Percentiles rank a stretch among this genome's conserved stretches.
Conservation (phyloP, 805 yeast genomes). For the Yarrowia sp. region DNA sequence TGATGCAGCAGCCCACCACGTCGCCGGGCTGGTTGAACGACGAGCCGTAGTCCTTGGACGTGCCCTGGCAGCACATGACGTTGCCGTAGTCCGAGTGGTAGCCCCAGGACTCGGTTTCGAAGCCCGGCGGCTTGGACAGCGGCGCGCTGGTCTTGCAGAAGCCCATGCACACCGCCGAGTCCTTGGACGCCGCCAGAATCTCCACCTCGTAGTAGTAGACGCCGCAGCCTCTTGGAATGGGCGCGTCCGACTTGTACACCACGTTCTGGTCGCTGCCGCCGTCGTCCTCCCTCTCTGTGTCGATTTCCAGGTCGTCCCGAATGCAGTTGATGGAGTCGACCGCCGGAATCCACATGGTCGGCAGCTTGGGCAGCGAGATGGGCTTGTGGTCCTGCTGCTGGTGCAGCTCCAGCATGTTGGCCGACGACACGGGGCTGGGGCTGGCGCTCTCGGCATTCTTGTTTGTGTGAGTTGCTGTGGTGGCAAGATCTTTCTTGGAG, state of each 20-base stretch:
- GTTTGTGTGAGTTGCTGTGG: background rate
- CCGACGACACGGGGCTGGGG: background rate
- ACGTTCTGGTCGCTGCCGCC: slow-evolving; percentile 29
- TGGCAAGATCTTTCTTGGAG: background rate
- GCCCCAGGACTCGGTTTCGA: slow-evolving; percentile 50
- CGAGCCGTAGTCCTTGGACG: slow-evolving; percentile 45
- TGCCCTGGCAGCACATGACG: slow-evolving; percentile 42
- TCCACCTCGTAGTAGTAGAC: slow-evolving; percentile 54
- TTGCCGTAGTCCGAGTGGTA: slow-evolving; percentile 54
- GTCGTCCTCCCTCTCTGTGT: slow-evolving; percentile 21
- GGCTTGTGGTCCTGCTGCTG: slow-evolving; percentile 20
- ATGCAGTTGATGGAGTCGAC: slow-evolving; percentile 11
- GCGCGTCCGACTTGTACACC: slow-evolving; percentile 39
- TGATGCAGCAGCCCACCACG: slow-evolving; percentile 79
- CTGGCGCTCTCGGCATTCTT: background rate
- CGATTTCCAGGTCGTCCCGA: slow-evolving; percentile 13
- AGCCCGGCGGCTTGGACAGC: slow-evolving; percentile 47
- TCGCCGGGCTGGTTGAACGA: slow-evolving; percentile 54
- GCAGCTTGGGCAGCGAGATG: slow-evolving; percentile 30
- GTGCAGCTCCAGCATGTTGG: slow-evolving; percentile 24
- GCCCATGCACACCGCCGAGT: slow-evolving; percentile 49
- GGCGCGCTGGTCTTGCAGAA: slow-evolving; percentile 41
- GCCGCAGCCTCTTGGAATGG: slow-evolving; percentile 45
- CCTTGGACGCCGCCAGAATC: slow-evolving; percentile 39
- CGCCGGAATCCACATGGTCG: slow-evolving; percentile 27